These are phyloP conservation scores for Podila epicladia DNA, from an alignment of 192 early-diverging fungal species.

Conservation along the genomic window DNA sequence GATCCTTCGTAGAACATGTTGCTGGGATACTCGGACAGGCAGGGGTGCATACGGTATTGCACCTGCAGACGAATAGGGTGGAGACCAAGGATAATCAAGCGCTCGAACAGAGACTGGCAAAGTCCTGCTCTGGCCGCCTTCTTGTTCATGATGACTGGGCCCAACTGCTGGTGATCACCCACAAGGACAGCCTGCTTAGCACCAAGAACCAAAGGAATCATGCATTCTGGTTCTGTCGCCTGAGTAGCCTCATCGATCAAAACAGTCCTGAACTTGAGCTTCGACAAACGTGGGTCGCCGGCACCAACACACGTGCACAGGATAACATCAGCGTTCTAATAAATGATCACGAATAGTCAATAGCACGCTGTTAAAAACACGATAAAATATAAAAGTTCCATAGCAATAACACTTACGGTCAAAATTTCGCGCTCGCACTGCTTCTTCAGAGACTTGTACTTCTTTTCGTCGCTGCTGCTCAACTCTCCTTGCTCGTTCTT, in stretches of 20 bases:
- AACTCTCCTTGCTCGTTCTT: conserved; percentile 93
- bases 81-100: conserved; percentile 90
- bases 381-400: neutral
- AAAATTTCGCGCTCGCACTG: conserved; percentile 94
- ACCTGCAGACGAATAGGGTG: conserved; percentile 96
- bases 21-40: conserved; percentile 97
- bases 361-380: too few relatives aligned
- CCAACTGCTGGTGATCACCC: conserved; percentile 99
- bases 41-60: conserved; percentile 99
- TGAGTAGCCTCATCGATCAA: conserved; percentile 99
- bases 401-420: conserved; percentile 51
- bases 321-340: conserved; percentile 92
- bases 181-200: conserved; percentile 97
- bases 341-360: neutral
- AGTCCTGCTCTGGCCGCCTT: conserved; percentile 94
- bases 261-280: conserved; percentile 92
- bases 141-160: conserved; percentile 98
- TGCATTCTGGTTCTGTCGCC: conserved; percentile 94
- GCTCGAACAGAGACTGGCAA: conserved; percentile 96
- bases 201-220: conserved; percentile 98
- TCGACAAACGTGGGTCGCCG: conserved; percentile 91
- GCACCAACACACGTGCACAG: conserved; percentile 98
- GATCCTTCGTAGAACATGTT: conserved; percentile 99
- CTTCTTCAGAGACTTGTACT: conserved; percentile 84
- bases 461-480: conserved; percentile 85